Evolutionary conservation across 225 moss, liverwort and hornwort genomes (phyloP), one percentile per base, ranked within the genome.

Genomic region (Ulota crispa): DNA sequence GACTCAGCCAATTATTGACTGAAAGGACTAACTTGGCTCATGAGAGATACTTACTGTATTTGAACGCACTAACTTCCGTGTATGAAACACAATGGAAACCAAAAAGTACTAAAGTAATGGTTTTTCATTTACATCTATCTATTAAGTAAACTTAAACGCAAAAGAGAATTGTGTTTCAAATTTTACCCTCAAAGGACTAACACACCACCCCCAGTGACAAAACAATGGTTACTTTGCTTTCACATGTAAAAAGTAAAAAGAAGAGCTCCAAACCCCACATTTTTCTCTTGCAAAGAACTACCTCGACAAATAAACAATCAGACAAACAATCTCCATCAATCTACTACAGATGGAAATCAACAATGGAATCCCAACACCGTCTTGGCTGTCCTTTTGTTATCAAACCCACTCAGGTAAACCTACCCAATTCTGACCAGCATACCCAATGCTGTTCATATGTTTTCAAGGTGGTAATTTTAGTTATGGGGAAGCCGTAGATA

Each of bases 161-260:
- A 0, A 6, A 10, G 7, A 41, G 3, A 60, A 27, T 0, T 9
- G 7, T 20, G 27, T 19, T 28, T 3, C 10, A 37, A 1, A 19
- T 18, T 28, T 27, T 20, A 12, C 27, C 3, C 18, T 24, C 15
- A 20, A 3, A 73, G 39, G 10, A 59, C 24, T 45, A 14, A 47
- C 16, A 47, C 16, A 47, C 47, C 47, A 47, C 47, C 47, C 47
- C 47, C 5, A 0, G 16, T 47, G 47, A 47, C 47, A 47, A 75
- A 75, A 11, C 0, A 26, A 20, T 28, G 20, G 11, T 10, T n/a
- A n/a, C n/a, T n/a, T 42, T 75, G 0, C 26, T 28, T 28, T 60
- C 6, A 13, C 12, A 27, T 0, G 0, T 11, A 27, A 64, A 30
- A 18, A 18, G 3, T 1, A 16, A 12, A 27, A 27, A 26, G 0